Evolutionary conservation across 225 moss, liverwort and hornwort genomes (phyloP).

Genomic region (Pleurozium schreberi): DNA sequence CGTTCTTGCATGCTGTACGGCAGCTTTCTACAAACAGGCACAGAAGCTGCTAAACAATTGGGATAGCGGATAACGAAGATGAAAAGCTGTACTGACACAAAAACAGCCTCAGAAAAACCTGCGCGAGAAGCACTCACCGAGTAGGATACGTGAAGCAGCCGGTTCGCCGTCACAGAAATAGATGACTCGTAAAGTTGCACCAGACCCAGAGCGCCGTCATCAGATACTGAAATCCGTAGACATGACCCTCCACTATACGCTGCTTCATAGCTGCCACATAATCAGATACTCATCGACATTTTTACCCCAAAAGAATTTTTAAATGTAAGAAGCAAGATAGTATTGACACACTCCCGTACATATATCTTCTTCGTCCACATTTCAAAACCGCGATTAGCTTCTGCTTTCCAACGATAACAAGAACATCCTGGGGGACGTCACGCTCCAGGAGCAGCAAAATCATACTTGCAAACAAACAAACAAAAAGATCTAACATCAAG

Average conservation of each 20-base stretch:
- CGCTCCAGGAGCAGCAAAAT: not conserved
- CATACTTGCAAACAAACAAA: not conserved
- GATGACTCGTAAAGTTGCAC: constrained; percentile 25
- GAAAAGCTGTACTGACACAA: not conserved
- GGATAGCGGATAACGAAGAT: not conserved
- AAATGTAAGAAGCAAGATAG: not conserved
- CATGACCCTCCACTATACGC: constrained; percentile 74
- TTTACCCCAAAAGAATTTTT: not conserved
- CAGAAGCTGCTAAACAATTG: not conserved
- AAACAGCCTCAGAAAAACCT: not conserved
- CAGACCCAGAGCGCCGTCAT: constrained; percentile 9
- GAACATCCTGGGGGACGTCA: not conserved
- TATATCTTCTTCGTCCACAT: not conserved
- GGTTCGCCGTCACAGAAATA: not conserved
- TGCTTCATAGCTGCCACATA: constrained; percentile 39
- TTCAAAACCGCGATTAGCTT: not conserved
- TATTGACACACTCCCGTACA: not conserved
- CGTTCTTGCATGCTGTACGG: not conserved
- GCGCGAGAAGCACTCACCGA: constrained; percentile 3
- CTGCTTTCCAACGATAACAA: not conserved
- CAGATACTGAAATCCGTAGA: constrained; percentile 17
- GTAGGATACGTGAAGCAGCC: constrained; percentile 14
- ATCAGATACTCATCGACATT: not conserved
- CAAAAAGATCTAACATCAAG: not conserved
- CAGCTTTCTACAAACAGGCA: not conserved